Conservation (phyloP, 164 flowering plant species). For the Liquidambar formosana region DNA sequence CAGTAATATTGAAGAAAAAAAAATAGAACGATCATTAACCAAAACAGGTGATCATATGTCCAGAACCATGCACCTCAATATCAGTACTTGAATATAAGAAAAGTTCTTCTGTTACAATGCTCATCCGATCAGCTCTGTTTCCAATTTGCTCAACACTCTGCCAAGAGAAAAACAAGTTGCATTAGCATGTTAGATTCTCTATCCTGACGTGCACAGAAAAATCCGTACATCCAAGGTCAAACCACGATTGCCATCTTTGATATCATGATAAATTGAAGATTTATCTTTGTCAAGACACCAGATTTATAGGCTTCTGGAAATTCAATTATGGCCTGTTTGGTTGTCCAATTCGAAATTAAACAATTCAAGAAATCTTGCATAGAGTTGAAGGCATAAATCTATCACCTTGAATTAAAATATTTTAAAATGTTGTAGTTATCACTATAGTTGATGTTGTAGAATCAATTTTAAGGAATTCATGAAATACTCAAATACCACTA, state of each 20-base stretch:
- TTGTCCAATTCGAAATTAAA: too few species aligned
- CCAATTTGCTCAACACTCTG: constrained; percentile 97
- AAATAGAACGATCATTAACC: too few species aligned
- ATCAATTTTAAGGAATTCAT: too few species aligned
- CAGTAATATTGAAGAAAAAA: too few species aligned
- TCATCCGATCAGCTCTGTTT: constrained; percentile 85
- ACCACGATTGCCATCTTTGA: neutral
- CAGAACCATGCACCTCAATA: constrained; percentile 62
- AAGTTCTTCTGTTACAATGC: constrained; percentile 62
- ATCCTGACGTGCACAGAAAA: neutral
- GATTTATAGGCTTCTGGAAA: neutral
- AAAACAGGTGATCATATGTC: neutral
- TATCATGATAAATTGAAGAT: neutral
- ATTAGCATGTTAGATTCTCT: neutral
- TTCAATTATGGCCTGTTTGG: too few species aligned
- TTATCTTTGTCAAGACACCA: neutral
- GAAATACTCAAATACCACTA: too few species aligned
- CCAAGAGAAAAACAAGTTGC: constrained; percentile 15
- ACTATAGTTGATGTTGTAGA: too few species aligned
- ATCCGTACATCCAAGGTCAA: neutral
- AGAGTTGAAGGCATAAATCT: too few species aligned
- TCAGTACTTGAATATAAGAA: constrained; percentile 87
- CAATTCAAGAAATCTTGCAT: too few species aligned
- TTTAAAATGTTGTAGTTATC: too few species aligned
- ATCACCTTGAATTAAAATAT: too few species aligned